These are phyloP conservation scores for Penicillium sp. DNA, from an alignment of 2,329 filamentous ascomycete genomes.

Conservation along the genomic window DNA sequence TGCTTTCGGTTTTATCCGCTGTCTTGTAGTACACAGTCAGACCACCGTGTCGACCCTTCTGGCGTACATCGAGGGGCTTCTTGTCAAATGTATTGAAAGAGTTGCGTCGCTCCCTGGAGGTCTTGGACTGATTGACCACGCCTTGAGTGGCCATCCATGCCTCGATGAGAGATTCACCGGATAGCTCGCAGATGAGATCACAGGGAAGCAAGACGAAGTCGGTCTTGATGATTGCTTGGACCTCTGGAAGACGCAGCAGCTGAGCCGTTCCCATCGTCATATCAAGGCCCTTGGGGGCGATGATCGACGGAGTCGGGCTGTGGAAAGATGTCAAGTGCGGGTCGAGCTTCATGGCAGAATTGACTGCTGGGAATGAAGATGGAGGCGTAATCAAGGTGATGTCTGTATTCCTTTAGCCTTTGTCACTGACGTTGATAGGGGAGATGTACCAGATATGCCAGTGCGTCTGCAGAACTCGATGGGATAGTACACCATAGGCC, in stretches of 20 bases:
- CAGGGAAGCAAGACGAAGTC: conserved; percentile 83
- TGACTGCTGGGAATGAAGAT: neutral
- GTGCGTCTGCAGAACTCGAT: conserved; percentile 51
- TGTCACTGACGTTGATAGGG: no score
- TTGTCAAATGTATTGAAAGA: neutral
- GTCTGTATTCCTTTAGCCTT: neutral
- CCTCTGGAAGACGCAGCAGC: conserved; percentile 78
- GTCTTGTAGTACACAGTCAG: conserved; percentile 1
- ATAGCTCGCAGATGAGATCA: neutral
- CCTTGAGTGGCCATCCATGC: conserved; percentile 1
- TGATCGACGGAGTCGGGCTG: conserved; percentile 56
- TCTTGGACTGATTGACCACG: neutral
- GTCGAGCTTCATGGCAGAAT: neutral
- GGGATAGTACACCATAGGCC: conserved; percentile 53
- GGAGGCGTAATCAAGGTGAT: conserved; percentile 4
- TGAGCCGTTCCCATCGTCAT: conserved; percentile 87
- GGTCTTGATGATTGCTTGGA: conserved; percentile 70
- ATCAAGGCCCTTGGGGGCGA: conserved; percentile 75
- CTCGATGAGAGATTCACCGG: neutral
- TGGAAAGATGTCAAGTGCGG: conserved; percentile 1
- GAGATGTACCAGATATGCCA: conserved; percentile 45
- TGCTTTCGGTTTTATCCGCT: neutral
- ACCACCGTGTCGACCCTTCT: neutral
- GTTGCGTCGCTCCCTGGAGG: neutral
- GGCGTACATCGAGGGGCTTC: neutral